Evolutionary conservation across 352 stramenopile genomes (phyloP).

Genomic region (Discostella stelligera): DNA sequence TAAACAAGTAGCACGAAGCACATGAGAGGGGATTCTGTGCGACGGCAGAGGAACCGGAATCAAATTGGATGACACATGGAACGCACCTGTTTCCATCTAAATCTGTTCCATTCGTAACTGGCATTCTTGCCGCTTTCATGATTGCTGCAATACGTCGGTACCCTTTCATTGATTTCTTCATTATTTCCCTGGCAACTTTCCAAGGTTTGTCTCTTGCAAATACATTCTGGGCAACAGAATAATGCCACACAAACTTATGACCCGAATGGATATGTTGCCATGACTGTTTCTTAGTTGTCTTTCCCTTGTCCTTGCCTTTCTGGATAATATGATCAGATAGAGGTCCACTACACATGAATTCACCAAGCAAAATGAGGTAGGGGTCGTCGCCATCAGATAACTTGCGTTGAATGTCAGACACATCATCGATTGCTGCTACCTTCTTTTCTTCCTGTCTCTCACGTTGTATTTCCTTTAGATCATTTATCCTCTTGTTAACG

Average conservation of each 20-base stretch:
- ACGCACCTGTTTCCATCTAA: background rate
- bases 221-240: slow-evolving; percentile 2
- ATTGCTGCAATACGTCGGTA: background rate
- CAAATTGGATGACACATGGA: background rate
- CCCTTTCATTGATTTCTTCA: background rate
- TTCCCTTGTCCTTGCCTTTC: background rate
- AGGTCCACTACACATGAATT: background rate
- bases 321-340: slow-evolving; percentile 5
- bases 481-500: slow-evolving; percentile 18
- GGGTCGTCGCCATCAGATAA: background rate
- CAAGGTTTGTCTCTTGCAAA: slow-evolving; percentile 11
- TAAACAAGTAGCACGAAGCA: slow-evolving; percentile 1
- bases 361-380: background rate
- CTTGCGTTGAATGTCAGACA: slow-evolving; percentile 11
- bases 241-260: slow-evolving; percentile 13
- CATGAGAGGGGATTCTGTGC: no score
- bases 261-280: slow-evolving; percentile 22
- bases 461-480: background rate
- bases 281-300: slow-evolving; percentile 13
- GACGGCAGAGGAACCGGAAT: no score
- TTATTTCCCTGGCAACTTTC: slow-evolving; percentile 1
- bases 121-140: background rate
- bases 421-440: background rate
- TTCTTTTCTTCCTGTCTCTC: slow-evolving; percentile 15
- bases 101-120: background rate